phyloP scores from a whole-genome alignment of 768 basidiomycete species.

The Phanerochaete sordida region DNA sequence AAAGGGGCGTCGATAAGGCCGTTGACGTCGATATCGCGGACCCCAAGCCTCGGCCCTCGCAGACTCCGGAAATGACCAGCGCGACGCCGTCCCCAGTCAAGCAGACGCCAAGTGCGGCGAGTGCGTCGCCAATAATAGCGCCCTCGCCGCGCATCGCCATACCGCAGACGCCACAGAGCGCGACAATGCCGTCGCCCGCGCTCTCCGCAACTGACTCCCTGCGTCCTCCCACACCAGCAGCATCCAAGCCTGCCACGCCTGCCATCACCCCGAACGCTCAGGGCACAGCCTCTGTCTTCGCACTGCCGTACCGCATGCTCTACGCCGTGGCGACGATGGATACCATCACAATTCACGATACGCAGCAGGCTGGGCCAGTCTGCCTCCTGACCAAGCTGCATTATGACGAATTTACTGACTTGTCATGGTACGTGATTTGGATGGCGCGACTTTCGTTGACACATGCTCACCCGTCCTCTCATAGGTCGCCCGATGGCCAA shows the following conservation, averaged over 20 bases:
- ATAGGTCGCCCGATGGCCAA: constrained; percentile 95
- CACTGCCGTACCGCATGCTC: constrained; percentile 89
- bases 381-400: constrained; percentile 92
- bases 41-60: constrained; percentile 10
- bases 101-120: not conserved
- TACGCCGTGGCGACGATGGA: constrained; percentile 98
- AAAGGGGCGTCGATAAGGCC: constrained; percentile 59
- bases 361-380: constrained; percentile 90
- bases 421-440: constrained; percentile 75
- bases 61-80: constrained; percentile 11
- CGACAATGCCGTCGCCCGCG: constrained; percentile 43
- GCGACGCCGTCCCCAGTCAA: constrained; percentile 15
- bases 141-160: constrained; percentile 44
- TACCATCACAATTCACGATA: constrained; percentile 91
- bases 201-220: constrained; percentile 45
- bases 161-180: constrained; percentile 14
- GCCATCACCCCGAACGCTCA: constrained; percentile 28
- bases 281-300: constrained; percentile 67
- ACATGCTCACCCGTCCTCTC: not conserved
- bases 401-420: constrained; percentile 97
- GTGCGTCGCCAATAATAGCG: constrained; percentile 33
- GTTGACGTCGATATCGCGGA: constrained; percentile 51
- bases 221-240: constrained; percentile 59
- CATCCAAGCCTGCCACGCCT: constrained; percentile 51
- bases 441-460: not conserved